Percentiles rank a stretch among this genome's conserved stretches.
Conservation (phyloP, 345 rosid genomes). For the Orychophragmus violaceus region DNA sequence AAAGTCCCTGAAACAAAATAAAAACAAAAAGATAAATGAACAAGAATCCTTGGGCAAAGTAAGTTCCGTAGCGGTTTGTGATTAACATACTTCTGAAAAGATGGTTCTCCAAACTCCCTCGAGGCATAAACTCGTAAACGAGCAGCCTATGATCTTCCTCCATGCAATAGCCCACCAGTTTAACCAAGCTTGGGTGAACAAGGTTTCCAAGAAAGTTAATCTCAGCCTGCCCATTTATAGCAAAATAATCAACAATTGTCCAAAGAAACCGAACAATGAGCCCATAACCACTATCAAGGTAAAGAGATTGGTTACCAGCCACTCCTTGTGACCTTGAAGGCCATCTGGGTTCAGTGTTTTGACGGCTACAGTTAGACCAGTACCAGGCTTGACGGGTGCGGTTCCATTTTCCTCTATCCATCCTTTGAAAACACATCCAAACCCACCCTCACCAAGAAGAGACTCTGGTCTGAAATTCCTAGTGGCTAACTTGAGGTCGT, state of each 20-base stretch:
- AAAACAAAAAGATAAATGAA: neutral
- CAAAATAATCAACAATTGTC: constrained; percentile 4
- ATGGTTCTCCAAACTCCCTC: constrained; percentile 83
- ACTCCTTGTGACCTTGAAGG: constrained; percentile 96
- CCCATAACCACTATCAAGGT: neutral
- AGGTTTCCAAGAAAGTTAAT: constrained; percentile 75
- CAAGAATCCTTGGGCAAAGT: neutral
- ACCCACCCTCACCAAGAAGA: constrained; percentile 88
- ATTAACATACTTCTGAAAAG: constrained; percentile 67
- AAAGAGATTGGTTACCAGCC: constrained; percentile 54
- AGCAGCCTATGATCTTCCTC: constrained; percentile 73
- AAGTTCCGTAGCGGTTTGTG: neutral
- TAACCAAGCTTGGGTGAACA: constrained; percentile 66
- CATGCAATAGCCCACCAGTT: constrained; percentile 71
- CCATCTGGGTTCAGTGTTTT: constrained; percentile 88
- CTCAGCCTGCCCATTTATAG: constrained; percentile 49
- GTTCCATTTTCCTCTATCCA: constrained; percentile 94
- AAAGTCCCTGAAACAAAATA: constrained; percentile 50
- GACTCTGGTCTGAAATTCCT: constrained; percentile 82
- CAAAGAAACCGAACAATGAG: neutral
- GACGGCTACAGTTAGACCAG: constrained; percentile 85
- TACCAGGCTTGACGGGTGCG: constrained; percentile 85
- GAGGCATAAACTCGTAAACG: constrained; percentile 73
- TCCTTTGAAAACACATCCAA: constrained; percentile 93
- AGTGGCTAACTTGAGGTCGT: constrained; percentile 69